Evolutionary conservation across 1,139 yeast genomes (phyloP), one percentile per base, ranked within the genome.

Genomic region (Barnettozyma hawaiiensis): DNA sequence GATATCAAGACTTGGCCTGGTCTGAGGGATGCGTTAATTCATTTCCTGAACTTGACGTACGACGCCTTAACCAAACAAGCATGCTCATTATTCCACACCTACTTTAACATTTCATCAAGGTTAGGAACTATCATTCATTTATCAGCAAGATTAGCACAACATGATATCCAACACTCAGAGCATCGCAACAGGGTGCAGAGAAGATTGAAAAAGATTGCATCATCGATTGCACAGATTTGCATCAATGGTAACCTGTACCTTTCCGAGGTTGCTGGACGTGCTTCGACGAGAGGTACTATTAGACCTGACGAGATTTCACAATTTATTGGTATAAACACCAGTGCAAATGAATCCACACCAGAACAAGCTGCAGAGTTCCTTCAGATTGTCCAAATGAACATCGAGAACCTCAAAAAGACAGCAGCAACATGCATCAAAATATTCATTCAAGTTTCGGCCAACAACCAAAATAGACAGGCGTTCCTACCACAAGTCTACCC

Each of bases 401-500:
- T 53, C 26, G 54, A 48, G 6, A 41, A 40, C 15, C 33, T 55
- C 32, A 54, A 50, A 38, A 52, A 49, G 26, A 45, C 43, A 33
- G 54, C 58, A 4, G 40, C 46, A 7, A 39, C 49, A 2, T 48
- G 50, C 31, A 53, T 53, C 15, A 56, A 52, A 29, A 51, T 56
- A 5, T 56, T 56, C 21, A 46, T 49, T 26, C 60, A 56, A 44
- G 48, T 56, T 27, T 49, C 57, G 2, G 52, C 58, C 5, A 48
- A 45, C 15, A 52, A 56, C 41, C 43, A 43, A 22, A 53, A 54
- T 28, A 53, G 53, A 7, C 60, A 60, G 42, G 54, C 61, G 7
- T 64, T 71, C 37, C 55, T 82, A 22, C 90, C 90, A 0, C 82
- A 81, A 56, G 65, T 78, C 2, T 75, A 79, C 51, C 85, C 90